phyloP scores from a whole-genome alignment of 164 flowering plant genomes.

The Piper betle region DNA sequence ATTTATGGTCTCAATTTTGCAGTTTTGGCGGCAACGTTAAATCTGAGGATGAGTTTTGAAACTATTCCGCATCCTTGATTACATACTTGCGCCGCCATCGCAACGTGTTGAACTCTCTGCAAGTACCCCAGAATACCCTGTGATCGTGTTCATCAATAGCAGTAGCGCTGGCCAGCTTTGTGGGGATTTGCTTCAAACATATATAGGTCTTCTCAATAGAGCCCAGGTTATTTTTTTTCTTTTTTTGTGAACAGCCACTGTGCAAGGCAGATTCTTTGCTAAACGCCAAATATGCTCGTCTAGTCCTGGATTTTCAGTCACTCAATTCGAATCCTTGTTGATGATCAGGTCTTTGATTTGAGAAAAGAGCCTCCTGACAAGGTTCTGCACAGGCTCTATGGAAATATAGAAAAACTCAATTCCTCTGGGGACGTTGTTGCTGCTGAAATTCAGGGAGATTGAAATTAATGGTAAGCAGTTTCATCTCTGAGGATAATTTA shows the following conservation, averaged over 20 bases:
- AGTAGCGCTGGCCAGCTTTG: conserved; percentile 87
- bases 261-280: neutral
- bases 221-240: conserved; percentile 34
- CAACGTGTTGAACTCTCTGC: conserved; percentile 8
- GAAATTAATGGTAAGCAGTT: conserved; percentile 56
- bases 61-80: conserved; percentile 54
- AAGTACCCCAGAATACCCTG: conserved; percentile 47
- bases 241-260: neutral
- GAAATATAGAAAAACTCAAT: conserved; percentile 44
- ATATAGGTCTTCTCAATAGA: conserved; percentile 44
- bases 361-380: conserved; percentile 56
- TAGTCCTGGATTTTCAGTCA: neutral
- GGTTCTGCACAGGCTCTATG: conserved; percentile 43
- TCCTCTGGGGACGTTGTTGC: conserved; percentile 30
- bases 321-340: neutral
- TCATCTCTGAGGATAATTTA: neutral
- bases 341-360: conserved; percentile 62
- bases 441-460: conserved; percentile 35
- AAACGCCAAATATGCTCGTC: neutral
- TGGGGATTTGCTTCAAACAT: conserved; percentile 48
- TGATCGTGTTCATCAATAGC: conserved; percentile 66
- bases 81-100: conserved; percentile 32
- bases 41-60: conserved; percentile 12
- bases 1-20: neutral
- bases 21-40: neutral